These are phyloP conservation scores for Coleophoma cylindrospora DNA, from an alignment of 2,329 filamentous ascomycete genomes.

Conservation along the genomic window DNA sequence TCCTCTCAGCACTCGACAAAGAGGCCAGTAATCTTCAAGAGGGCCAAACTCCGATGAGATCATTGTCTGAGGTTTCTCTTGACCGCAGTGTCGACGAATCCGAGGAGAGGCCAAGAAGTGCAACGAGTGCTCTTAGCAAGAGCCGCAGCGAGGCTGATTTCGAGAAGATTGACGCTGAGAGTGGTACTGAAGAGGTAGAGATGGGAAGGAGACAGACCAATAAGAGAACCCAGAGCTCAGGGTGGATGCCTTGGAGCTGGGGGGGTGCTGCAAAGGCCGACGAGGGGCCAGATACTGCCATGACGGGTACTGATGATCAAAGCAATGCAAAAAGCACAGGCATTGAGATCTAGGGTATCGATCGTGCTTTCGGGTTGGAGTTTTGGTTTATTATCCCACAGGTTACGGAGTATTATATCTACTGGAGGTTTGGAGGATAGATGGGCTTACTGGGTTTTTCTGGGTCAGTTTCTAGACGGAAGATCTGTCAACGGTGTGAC, in stretches of 20 bases:
- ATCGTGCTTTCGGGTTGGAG: no score
- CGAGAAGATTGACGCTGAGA: conserved; percentile 79
- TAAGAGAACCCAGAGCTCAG: conserved; percentile 22
- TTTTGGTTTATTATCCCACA: no score
- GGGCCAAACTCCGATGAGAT: conserved; percentile 20
- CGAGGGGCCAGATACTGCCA: conserved; percentile 1
- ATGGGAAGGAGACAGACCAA: conserved; percentile 20
- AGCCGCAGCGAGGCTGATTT: conserved; percentile 86
- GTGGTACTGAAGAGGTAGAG: conserved; percentile 49
- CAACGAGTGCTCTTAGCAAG: conserved; percentile 60
- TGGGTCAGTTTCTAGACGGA: background rate
- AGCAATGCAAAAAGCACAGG: background rate
- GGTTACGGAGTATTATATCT: background rate
- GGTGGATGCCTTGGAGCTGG: conserved; percentile 48
- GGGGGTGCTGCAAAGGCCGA: conserved; percentile 12
- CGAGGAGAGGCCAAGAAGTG: conserved; percentile 17
- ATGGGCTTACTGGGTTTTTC: background rate
- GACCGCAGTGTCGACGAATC: conserved; percentile 22
- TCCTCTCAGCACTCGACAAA: conserved; percentile 73
- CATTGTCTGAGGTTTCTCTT: conserved; percentile 17
- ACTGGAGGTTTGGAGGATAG: background rate
- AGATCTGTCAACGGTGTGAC: no score
- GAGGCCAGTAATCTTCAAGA: conserved; percentile 62
- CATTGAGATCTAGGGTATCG: background rate
- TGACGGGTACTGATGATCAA: background rate